These are phyloP conservation scores for Vaccinium macrocarpon DNA, from an alignment of 148 eudicot genomes.

Conservation along the genomic window DNA sequence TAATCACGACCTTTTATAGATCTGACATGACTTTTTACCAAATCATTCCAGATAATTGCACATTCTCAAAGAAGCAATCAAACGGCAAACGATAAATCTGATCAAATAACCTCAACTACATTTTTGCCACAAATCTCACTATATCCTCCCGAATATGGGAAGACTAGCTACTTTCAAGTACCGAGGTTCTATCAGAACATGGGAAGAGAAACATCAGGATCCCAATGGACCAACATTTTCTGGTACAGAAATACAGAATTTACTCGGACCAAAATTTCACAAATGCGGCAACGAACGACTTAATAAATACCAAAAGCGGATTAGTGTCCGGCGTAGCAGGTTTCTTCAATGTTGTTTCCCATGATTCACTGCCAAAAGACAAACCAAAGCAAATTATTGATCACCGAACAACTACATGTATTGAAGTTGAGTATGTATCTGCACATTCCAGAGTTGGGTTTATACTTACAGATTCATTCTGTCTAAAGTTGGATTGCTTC, in stretches of 20 bases:
- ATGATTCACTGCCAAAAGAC: constrained; percentile 51
- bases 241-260: neutral
- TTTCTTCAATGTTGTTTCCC: constrained; percentile 39
- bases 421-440: neutral
- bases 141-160: neutral
- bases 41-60: neutral
- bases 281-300: constrained; percentile 48
- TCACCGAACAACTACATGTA: neutral
- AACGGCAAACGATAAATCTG: neutral
- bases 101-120: neutral
- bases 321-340: constrained; percentile 40
- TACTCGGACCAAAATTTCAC: constrained; percentile 61
- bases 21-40: neutral
- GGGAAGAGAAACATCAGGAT: neutral
- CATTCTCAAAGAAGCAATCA: neutral
- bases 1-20: neutral
- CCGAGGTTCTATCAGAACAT: neutral
- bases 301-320: constrained; percentile 44
- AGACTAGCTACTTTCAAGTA: neutral
- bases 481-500: constrained; percentile 44
- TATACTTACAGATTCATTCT: constrained; percentile 36
- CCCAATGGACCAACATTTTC: neutral
- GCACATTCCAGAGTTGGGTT: neutral
- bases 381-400: neutral
- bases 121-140: neutral